Evolutionary conservation across 2,329 filamentous ascomycete genomes (phyloP), one percentile per base, ranked within the genome.

Genomic region (Colletotrichum costaricense): DNA sequence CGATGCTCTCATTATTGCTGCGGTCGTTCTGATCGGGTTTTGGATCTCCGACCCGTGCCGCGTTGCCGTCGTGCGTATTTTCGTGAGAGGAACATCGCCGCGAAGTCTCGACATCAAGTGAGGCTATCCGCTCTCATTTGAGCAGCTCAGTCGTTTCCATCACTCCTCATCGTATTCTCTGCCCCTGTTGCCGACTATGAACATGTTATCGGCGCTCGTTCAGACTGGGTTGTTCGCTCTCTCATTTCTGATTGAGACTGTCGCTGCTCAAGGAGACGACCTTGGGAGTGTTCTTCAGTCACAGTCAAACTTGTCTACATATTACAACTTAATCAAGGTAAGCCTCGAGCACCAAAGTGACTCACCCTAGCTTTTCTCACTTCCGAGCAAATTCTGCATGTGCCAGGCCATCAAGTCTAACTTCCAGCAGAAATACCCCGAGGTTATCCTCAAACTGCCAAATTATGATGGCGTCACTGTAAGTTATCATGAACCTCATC

Each of bases 391-490:
- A 9, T 22, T 7, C 42, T 14, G 11, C 16, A 5, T 2, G 4
- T 14, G 8, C 28, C 16, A 33, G 16, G 4, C 24, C 9, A 16
- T 16, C 9, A 6, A 49, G 12, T n/a, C 58, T 72, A 22, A 67
- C 24, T 35, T 16, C 14, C 6, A n/a, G n/a, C 42, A 87, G 85
- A 84, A 86, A 82, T 86, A 86, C 66, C 85, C 86, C 3, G 80
- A 86, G 22, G 79, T 87, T 42, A 75, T 88, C 2, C 78, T 86
- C 5, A 81, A 86, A 68, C 75, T 88, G 11, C 85, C 85, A 7
- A 85, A 78, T 71, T 81, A 82, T 42, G 75, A 81, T 22, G 86
- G 86, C 60, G 81, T 87, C 42, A 88, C 86, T 2, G 85, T 86
- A 77, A 74, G 84, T 79, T 9, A 3, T 55, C 19, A 42, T 5